These are phyloP conservation scores for Trichoderma semiorbis DNA, from an alignment of 2,329 filamentous ascomycete species.

Conservation along the genomic window DNA sequence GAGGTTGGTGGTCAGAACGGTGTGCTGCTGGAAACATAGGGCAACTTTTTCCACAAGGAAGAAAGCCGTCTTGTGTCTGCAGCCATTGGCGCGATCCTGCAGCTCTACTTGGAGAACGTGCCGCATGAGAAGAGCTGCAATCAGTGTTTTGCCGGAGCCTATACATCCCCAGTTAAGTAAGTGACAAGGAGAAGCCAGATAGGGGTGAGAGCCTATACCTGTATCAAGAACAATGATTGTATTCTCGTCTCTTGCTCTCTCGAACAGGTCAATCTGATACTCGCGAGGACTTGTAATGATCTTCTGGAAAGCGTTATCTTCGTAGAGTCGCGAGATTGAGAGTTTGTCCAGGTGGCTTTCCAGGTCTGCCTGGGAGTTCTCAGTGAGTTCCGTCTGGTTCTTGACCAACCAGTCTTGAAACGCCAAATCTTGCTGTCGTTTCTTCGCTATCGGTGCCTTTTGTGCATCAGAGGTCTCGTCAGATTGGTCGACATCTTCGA, in stretches of 20 bases:
- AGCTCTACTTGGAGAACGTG: constrained; percentile 76
- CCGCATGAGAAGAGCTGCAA: constrained; percentile 79
- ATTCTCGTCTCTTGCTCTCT: constrained; percentile 79
- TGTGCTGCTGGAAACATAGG: constrained; percentile 84
- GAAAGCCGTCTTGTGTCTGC: constrained; percentile 67
- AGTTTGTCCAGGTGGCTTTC: constrained; percentile 25
- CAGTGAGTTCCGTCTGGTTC: constrained; percentile 37
- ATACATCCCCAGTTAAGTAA: background rate
- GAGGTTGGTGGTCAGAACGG: constrained; percentile 77
- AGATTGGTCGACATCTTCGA: constrained; percentile 1
- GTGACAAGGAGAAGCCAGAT: too few species aligned
- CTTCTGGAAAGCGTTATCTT: constrained; percentile 36
- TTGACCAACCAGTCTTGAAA: constrained; percentile 44
- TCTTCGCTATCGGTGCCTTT: constrained; percentile 44
- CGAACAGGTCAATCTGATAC: constrained; percentile 90
- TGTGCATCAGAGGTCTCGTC: constrained; percentile 28
- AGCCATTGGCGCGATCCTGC: constrained; percentile 59
- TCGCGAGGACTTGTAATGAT: constrained; percentile 79
- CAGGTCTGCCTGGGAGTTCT: constrained; percentile 23
- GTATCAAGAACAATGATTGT: constrained; percentile 92
- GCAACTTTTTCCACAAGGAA: constrained; percentile 91
- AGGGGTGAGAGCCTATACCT: constrained; percentile 43
- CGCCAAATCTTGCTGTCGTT: constrained; percentile 46
- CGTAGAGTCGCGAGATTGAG: constrained; percentile 34
- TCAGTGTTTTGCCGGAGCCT: constrained; percentile 94